Evolutionary conservation across 2,329 filamentous ascomycete genomes (phyloP).

Genomic region (Sarocladium brachiariae): DNA sequence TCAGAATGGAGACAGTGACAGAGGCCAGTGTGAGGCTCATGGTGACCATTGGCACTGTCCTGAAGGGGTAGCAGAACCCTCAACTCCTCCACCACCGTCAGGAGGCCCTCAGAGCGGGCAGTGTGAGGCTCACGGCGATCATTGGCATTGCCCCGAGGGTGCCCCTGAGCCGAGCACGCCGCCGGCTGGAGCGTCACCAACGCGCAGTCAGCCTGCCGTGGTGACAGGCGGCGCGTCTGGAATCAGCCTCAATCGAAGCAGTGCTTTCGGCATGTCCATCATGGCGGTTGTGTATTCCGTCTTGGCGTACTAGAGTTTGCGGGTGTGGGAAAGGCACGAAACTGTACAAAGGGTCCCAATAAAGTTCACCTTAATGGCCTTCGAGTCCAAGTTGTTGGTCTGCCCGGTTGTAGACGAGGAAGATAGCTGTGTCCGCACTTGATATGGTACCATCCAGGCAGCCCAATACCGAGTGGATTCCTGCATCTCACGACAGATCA

Average conservation of each 20-base stretch:
- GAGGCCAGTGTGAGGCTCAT: slow-evolving; percentile 11
- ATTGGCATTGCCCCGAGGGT: slow-evolving; percentile 16
- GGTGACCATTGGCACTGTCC: slow-evolving; percentile 15
- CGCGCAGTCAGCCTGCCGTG: neutral
- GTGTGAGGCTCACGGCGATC: slow-evolving; percentile 12
- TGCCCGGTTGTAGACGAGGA: too few species aligned
- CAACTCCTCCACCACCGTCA: slow-evolving; percentile 6
- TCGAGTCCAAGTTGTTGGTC: too few species aligned
- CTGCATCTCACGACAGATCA: too few species aligned
- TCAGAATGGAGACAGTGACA: neutral
- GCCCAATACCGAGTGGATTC: too few species aligned
- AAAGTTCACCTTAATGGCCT: too few species aligned
- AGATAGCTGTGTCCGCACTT: too few species aligned
- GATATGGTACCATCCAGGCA: too few species aligned
- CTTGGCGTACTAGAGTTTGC: neutral
- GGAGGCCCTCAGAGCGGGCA: neutral
- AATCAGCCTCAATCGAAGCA: neutral
- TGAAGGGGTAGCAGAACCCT: slow-evolving; percentile 12
- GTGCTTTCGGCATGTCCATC: neutral
- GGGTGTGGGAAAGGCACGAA: too few species aligned
- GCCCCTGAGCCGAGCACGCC: slow-evolving; percentile 12
- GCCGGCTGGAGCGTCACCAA: neutral
- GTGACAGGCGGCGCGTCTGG: neutral
- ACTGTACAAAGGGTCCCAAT: too few species aligned
- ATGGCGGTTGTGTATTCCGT: neutral